A percentile compares a stretch with the other conserved stretches of the same genome.
Conservation (phyloP, 106 monocot genomes). For the Allium fistulosum region DNA sequence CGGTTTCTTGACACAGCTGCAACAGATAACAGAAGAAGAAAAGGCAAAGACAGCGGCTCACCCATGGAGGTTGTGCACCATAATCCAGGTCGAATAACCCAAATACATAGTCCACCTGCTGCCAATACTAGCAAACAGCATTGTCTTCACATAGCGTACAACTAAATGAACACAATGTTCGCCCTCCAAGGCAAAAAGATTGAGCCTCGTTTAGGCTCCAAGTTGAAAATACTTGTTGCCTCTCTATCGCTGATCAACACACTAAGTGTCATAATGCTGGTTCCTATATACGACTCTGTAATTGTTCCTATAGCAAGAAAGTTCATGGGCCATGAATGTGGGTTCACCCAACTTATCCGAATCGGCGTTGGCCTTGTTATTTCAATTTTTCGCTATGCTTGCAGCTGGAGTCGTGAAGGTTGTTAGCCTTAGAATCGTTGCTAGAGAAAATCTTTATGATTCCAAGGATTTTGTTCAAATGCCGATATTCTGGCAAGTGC, state of each 20-base stretch:
- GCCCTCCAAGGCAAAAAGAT: conserved; percentile 37
- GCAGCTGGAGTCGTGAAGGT: conserved; percentile 29
- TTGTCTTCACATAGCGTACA: conserved; percentile 33
- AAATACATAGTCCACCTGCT: conserved; percentile 29
- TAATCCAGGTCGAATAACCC: conserved; percentile 36
- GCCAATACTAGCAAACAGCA: conserved; percentile 31
- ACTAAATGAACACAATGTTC: conserved; percentile 46
- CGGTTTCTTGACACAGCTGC: conserved; percentile 42
- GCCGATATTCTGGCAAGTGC: conserved; percentile 40
- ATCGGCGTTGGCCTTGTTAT: conserved; percentile 39
- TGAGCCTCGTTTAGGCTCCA: conserved; percentile 25
- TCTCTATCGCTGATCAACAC: conserved; percentile 34
- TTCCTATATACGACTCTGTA: conserved; percentile 29
- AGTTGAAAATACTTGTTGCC: conserved; percentile 21
- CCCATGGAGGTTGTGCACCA: conserved; percentile 38
- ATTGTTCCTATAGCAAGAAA: conserved; percentile 19
- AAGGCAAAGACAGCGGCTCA: neutral
- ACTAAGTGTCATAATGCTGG: conserved; percentile 29
- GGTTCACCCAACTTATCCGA: conserved; percentile 40
- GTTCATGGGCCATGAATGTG: conserved; percentile 24
- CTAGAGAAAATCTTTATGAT: conserved; percentile 8
- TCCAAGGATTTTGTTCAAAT: conserved; percentile 18
- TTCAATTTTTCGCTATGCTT: conserved; percentile 32
- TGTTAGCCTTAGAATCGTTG: conserved; percentile 19
- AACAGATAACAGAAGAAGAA: conserved; percentile 17